Evolutionary conservation across 2,329 filamentous ascomycete species (phyloP), one percentile per base, ranked within the genome.

Genomic region (Fusarium poae): DNA sequence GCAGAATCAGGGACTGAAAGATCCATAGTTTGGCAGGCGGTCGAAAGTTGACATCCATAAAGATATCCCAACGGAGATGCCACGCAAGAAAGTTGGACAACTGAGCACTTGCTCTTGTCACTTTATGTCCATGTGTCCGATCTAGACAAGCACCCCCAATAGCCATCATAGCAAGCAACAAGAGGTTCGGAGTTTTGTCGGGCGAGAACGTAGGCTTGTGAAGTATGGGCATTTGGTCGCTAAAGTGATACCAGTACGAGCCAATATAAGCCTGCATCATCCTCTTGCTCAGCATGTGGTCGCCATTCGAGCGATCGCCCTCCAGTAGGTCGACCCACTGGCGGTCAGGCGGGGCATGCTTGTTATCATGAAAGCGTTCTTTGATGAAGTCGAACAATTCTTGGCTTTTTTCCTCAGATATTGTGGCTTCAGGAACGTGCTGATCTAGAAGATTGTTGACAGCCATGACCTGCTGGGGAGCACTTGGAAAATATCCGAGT

Each of bases 241-340:
- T 97, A 75, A 97, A 97, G 78, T 97, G 92, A 54, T 92, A 86
- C 96, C 96, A 99, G 79, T 97, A 99, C 3, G 94, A 97, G 13
- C 90, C 88, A 70, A 97, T 94, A 75, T 97, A 98, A 5, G 90
- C 91, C 79, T 97, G 93, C 92, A 98, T 97, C 93, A 97, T 97
- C 74, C 91, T 89, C 73, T 94, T 85, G 78, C 95, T 97, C 65
- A 98, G 82, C 82, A 90, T 86, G 63, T 91, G 88, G 25, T 82
- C 80, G 53, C 88, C 85, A 32, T 88, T 82, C 51, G 89, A 88
- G 54, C 91, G 88, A 74, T 97, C 89, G 16, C 94, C 95, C 29
- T 93, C 89, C 57, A 97, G 82, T 27, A 97, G 87, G 50, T 86
- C 87, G 50, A 93, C 92, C 74, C 94, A 93, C 65, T 91, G 88